Conservation (phyloP, 441 rosid genomes). For the Rhodomyrtus psidioides region DNA sequence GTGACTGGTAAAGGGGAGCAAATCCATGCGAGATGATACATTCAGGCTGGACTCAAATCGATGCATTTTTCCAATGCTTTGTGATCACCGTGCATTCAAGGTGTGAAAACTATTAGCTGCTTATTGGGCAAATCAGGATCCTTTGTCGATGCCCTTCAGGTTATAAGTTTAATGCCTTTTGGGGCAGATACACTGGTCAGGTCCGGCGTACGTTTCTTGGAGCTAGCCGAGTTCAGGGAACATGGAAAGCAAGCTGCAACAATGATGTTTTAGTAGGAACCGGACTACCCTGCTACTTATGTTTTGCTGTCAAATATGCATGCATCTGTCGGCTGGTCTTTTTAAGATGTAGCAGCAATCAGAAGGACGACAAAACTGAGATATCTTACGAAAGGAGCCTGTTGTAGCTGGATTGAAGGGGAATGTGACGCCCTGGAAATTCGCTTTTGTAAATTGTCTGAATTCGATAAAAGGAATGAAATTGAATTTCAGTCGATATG, state of each 20-base stretch:
- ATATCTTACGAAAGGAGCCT: too few relatives aligned
- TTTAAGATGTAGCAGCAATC: too few relatives aligned
- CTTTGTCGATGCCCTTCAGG: slow-evolving; percentile 34
- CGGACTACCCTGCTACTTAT: slow-evolving; percentile 43
- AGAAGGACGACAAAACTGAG: slow-evolving; percentile 50
- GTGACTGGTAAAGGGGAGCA: not conserved
- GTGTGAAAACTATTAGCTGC: slow-evolving; percentile 51
- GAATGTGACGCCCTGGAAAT: too few relatives aligned
- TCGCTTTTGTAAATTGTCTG: too few relatives aligned
- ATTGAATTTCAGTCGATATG: too few relatives aligned
- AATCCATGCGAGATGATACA: slow-evolving; percentile 39
- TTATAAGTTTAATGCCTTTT: slow-evolving; percentile 37
- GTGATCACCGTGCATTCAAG: slow-evolving; percentile 41
- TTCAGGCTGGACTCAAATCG: slow-evolving; percentile 33
- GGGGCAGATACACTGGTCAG: slow-evolving; percentile 29
- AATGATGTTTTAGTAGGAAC: slow-evolving; percentile 39
- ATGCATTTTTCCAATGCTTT: slow-evolving; percentile 34
- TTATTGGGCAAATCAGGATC: slow-evolving; percentile 34
- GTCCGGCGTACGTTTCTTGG: slow-evolving; percentile 55
- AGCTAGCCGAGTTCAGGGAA: slow-evolving; percentile 46
- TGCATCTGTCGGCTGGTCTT: too few relatives aligned
- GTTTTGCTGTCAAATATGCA: slow-evolving; percentile 39
- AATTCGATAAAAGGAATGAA: too few relatives aligned
- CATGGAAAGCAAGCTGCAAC: slow-evolving; percentile 44
- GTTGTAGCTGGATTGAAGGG: slow-evolving; percentile 68